A percentile compares a stretch with the other conserved stretches of the same genome.
Conservation (phyloP, 2,329 filamentous ascomycete genomes). For the Talaromyces albobiverticillius region DNA sequence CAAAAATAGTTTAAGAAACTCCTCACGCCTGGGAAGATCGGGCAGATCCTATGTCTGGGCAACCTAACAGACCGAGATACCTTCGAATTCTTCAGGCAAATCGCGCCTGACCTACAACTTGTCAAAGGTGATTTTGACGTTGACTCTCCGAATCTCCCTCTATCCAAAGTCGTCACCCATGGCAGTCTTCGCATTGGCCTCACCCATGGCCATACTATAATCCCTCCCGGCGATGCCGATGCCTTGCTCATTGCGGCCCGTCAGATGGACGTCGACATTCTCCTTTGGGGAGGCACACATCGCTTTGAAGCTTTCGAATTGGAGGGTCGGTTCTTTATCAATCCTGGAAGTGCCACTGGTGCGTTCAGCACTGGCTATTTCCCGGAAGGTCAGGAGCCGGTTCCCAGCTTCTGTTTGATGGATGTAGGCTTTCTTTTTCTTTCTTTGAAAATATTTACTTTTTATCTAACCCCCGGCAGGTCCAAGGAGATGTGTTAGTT, state of each 20-base stretch:
- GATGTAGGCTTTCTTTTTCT: constrained; percentile 66
- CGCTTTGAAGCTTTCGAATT: constrained; percentile 70
- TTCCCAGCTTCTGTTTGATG: constrained; percentile 95
- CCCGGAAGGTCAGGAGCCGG: constrained; percentile 64
- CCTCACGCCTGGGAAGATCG: constrained; percentile 77
- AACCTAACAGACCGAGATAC: constrained; percentile 77
- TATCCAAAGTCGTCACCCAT: constrained; percentile 69
- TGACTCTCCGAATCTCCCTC: constrained; percentile 61
- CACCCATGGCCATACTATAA: constrained; percentile 69
- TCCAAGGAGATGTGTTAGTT: constrained; percentile 93
- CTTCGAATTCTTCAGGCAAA: constrained; percentile 74
- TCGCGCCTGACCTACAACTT: constrained; percentile 69
- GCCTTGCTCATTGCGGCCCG: constrained; percentile 64
- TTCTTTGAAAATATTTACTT: constrained; percentile 15
- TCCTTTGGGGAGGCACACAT: constrained; percentile 68
- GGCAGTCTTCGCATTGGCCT: constrained; percentile 66
- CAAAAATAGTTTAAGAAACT: constrained; percentile 73
- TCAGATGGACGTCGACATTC: constrained; percentile 69
- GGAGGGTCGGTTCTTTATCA: constrained; percentile 70
- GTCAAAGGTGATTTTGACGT: constrained; percentile 70
- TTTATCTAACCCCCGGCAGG: constrained; percentile 55
- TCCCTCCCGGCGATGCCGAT: constrained; percentile 64
- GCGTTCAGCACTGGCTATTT: constrained; percentile 62
- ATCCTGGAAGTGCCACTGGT: constrained; percentile 66
- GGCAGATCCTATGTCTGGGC: constrained; percentile 75